Evolutionary conservation across 805 yeast genomes (phyloP).

Genomic region (Sugiyamaella lignohabitans): DNA sequence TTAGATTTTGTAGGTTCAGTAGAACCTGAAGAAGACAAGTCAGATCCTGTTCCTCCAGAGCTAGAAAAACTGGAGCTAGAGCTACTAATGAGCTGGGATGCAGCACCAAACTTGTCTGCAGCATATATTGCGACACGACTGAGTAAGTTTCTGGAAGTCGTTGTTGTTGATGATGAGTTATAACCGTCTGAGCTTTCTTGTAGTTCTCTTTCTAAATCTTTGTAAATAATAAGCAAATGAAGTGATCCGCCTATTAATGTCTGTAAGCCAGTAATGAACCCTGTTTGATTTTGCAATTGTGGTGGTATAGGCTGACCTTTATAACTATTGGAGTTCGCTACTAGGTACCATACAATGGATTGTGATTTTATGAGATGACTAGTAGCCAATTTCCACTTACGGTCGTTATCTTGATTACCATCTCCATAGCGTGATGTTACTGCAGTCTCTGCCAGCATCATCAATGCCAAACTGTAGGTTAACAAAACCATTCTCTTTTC

Average conservation of each 20-base stretch:
- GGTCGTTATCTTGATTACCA: constrained; percentile 9
- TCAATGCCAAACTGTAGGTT: constrained; percentile 20
- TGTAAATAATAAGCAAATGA: constrained; percentile 26
- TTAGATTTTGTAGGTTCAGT: constrained; percentile 11
- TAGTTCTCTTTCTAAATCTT: constrained; percentile 19
- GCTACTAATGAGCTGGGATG: constrained; percentile 19
- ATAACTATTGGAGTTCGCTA: constrained; percentile 11
- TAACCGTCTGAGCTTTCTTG: constrained; percentile 4
- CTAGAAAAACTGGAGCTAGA: background rate
- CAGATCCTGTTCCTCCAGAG: background rate
- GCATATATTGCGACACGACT: constrained; percentile 30
- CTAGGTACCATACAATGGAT: constrained; percentile 21
- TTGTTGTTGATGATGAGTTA: constrained; percentile 6
- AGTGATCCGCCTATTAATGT: constrained; percentile 25
- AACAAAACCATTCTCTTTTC: constrained; percentile 23
- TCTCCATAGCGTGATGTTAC: background rate
- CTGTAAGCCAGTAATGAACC: constrained; percentile 18
- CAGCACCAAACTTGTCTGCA: constrained; percentile 27
- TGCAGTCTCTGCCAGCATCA: constrained; percentile 15
- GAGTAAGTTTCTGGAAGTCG: constrained; percentile 24
- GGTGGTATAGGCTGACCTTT: background rate
- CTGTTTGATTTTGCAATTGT: constrained; percentile 5
- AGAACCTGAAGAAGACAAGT: background rate
- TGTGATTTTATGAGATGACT: constrained; percentile 25
- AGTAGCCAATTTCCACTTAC: constrained; percentile 24